These are phyloP conservation scores for Yamadazyma scolyti DNA, from an alignment of 805 yeast species.

Conservation along the genomic window DNA sequence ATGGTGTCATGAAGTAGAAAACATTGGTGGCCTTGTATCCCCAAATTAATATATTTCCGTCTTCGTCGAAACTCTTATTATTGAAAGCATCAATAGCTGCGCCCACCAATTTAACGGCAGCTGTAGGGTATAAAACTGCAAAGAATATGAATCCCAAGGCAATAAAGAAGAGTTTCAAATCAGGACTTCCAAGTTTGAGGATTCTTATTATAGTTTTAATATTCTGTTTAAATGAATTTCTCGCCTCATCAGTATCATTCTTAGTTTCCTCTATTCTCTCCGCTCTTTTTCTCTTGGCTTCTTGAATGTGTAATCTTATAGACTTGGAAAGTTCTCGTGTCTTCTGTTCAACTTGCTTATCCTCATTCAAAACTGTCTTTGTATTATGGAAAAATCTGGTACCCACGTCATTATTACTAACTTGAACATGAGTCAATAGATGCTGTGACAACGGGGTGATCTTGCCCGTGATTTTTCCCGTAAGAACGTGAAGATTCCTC, in stretches of 20 bases:
- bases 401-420: too few species aligned
- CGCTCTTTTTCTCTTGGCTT: conserved; percentile 18
- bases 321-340: conserved; percentile 10
- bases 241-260: conserved; percentile 24
- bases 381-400: too few species aligned
- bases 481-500: background rate
- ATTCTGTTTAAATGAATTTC: conserved; percentile 29
- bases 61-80: conserved; percentile 27
- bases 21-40: conserved; percentile 41
- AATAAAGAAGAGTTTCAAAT: conserved; percentile 30
- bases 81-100: conserved; percentile 42
- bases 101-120: conserved; percentile 41
- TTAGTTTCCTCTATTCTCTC: conserved; percentile 32
- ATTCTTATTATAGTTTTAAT: conserved; percentile 35
- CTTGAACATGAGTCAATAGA: too few species aligned
- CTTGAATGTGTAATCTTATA: conserved; percentile 26
- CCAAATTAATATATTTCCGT: conserved; percentile 40
- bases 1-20: conserved; percentile 41
- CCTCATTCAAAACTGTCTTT: too few species aligned
- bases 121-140: conserved; percentile 43
- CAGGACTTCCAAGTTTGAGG: conserved; percentile 36
- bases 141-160: conserved; percentile 40
- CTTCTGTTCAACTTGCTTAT: background rate
- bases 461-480: too few species aligned
- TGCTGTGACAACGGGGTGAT: too few species aligned